Percentiles rank a stretch among this genome's conserved stretches.
Conservation (phyloP, 2,329 filamentous ascomycete species). For the Paecilomyces niveus region DNA sequence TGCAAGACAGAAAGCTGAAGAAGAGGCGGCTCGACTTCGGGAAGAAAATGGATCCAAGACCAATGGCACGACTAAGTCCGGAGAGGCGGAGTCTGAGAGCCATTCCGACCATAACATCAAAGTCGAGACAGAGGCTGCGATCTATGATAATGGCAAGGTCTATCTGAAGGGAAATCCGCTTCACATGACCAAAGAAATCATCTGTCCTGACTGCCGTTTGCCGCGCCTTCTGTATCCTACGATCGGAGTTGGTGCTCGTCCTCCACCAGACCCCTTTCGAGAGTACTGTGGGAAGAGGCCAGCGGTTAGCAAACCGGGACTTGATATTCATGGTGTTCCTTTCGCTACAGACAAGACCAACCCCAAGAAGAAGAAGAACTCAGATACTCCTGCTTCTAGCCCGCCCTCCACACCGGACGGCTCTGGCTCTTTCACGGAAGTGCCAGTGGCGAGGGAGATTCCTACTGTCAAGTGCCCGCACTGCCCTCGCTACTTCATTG, state of each 20-base stretch:
- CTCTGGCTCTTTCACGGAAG: constrained; percentile 21
- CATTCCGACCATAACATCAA: constrained; percentile 22
- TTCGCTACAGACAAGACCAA: constrained; percentile 38
- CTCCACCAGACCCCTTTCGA: constrained; percentile 42
- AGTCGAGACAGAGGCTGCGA: constrained; percentile 45
- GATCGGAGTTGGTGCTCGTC: constrained; percentile 43
- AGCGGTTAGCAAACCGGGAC: constrained; percentile 49
- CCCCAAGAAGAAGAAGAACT: constrained; percentile 38
- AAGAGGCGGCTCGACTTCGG: constrained; percentile 24
- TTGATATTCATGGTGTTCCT: constrained; percentile 55
- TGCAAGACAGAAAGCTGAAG: constrained; percentile 38
- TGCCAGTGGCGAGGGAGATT: constrained; percentile 25
- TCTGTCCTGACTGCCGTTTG: constrained; percentile 54
- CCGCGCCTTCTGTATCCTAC: constrained; percentile 53
- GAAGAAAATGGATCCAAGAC: constrained; percentile 25
- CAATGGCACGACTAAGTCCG: constrained; percentile 22
- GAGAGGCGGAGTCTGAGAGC: constrained; percentile 28
- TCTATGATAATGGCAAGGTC: constrained; percentile 47
- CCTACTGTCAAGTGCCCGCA: constrained; percentile 48
- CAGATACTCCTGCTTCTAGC: constrained; percentile 29
- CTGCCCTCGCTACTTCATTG: constrained; percentile 55
- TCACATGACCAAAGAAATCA: constrained; percentile 51
- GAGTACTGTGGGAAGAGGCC: constrained; percentile 56
- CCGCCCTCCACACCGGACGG: constrained; percentile 26
- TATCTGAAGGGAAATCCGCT: constrained; percentile 52